Evolutionary conservation across 1,284 basidiomycete species (phyloP).

Genomic region (Trametes versicolor): DNA sequence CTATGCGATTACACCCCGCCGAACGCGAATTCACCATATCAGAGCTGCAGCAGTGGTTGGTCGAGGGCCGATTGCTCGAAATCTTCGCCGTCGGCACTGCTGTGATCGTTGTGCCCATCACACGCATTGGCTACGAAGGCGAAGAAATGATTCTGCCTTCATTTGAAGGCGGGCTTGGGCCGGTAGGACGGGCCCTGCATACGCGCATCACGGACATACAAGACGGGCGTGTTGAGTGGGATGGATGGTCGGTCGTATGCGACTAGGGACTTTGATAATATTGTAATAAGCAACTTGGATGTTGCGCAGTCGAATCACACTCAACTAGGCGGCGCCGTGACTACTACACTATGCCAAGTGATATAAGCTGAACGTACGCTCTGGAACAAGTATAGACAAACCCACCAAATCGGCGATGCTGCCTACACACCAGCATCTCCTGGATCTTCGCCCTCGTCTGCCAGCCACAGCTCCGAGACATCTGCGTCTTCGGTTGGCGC

Average conservation of each 20-base stretch:
- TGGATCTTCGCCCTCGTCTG: background rate
- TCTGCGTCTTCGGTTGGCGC: background rate
- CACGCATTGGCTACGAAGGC: conserved; percentile 62
- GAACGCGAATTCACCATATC: conserved; percentile 73
- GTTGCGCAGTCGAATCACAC: no score
- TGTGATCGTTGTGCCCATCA: conserved; percentile 67
- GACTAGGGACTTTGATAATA: conserved; percentile 12
- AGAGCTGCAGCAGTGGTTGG: conserved; percentile 61
- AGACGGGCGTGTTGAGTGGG: conserved; percentile 62
- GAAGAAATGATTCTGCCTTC: conserved; percentile 60
- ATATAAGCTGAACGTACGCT: no score
- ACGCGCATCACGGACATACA: conserved; percentile 71
- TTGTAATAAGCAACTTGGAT: no score
- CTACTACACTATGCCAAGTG: no score
- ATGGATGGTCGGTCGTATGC: conserved; percentile 60
- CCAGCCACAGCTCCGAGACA: conserved; percentile 1
- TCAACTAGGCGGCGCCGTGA: no score
- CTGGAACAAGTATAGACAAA: no score
- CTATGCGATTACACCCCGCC: conserved; percentile 56
- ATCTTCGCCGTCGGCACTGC: conserved; percentile 81
- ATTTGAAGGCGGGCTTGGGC: conserved; percentile 58
- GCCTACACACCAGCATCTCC: no score
- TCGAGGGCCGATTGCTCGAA: conserved; percentile 68
- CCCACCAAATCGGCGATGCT: no score
- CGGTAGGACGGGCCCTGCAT: conserved; percentile 65